phyloP scores from a whole-genome alignment of 257 asterid species.

The Verbascum thapsus region DNA sequence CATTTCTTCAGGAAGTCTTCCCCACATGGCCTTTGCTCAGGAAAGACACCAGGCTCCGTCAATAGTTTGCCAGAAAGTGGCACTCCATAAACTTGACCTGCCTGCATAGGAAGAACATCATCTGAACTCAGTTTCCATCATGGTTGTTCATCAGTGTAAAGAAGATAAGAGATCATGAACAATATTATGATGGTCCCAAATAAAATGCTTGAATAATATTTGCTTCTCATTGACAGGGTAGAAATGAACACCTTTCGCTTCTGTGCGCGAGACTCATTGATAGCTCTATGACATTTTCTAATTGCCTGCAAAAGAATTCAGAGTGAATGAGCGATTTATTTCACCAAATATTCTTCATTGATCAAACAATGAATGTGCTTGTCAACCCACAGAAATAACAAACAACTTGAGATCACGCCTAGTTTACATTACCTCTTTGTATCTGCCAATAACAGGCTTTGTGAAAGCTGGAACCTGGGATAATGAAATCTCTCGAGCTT shows the following conservation, averaged over 20 bases:
- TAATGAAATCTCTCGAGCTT: constrained; percentile 71
- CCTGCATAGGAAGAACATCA: constrained; percentile 51
- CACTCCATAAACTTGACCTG: constrained; percentile 97
- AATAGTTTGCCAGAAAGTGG: constrained; percentile 83
- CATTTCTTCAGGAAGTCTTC: constrained; percentile 95
- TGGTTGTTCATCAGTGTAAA: constrained; percentile 17
- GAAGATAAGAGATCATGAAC: constrained; percentile 11
- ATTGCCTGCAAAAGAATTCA: constrained; percentile 61
- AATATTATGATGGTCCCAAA: constrained; percentile 8
- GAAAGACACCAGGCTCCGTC: constrained; percentile 75
- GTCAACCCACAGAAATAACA: constrained; percentile 9
- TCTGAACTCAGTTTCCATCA: constrained; percentile 24
- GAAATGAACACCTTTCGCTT: constrained; percentile 77
- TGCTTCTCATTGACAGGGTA: constrained; percentile 32
- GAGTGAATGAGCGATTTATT: constrained; percentile 27
- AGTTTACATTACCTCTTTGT: constrained; percentile 74
- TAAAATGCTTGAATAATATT: constrained; percentile 12
- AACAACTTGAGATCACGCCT: constrained; percentile 16
- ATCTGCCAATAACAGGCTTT: constrained; percentile 65
- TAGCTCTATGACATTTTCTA: constrained; percentile 90
- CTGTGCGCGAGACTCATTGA: constrained; percentile 92
- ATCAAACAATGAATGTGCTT: constrained; percentile 21
- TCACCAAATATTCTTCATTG: constrained; percentile 15
- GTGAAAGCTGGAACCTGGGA: constrained; percentile 73
- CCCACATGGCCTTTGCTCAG: constrained; percentile 91